Percentiles rank a stretch among this genome's conserved stretches.
phyloP scores from a whole-genome alignment of 768 basidiomycete species.

The Hypholoma sublateritium region DNA sequence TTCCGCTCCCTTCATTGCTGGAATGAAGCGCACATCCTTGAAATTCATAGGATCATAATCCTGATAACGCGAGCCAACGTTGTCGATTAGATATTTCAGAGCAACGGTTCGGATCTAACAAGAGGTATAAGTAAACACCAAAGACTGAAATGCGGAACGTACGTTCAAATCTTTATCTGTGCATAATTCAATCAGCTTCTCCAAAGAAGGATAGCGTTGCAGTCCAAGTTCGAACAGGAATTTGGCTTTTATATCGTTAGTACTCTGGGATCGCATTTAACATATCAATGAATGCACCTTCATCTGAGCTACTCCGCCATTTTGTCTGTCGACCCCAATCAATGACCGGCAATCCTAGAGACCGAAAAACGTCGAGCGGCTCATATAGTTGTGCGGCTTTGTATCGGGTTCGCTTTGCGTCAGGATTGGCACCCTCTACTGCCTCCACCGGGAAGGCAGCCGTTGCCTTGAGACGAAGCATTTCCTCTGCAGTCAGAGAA shows the following conservation, averaged over 20 bases:
- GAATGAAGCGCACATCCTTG: conserved; percentile 71
- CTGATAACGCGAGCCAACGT: conserved; percentile 58
- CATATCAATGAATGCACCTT: conserved; percentile 56
- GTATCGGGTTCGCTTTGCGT: conserved; percentile 44
- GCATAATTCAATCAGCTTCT: conserved; percentile 67
- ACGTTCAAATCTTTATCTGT: conserved; percentile 49
- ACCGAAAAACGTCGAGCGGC: conserved; percentile 69
- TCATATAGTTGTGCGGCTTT: conserved; percentile 83
- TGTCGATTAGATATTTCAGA: conserved; percentile 81
- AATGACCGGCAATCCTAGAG: conserved; percentile 75
- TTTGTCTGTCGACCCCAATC: conserved; percentile 82
- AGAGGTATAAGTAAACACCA: background rate
- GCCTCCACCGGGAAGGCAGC: conserved; percentile 74
- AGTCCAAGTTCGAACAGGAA: conserved; percentile 75
- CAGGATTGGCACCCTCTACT: conserved; percentile 12
- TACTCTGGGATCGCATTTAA: background rate
- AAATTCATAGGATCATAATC: conserved; percentile 59
- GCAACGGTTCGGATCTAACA: conserved; percentile 52
- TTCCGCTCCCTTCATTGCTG: conserved; percentile 58
- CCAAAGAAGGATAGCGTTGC: conserved; percentile 65
- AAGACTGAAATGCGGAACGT: background rate
- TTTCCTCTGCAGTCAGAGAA: conserved; percentile 43
- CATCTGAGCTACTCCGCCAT: conserved; percentile 83
- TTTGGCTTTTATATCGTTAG: conserved; percentile 52
- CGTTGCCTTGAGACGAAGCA: conserved; percentile 60